Evolutionary conservation across 768 basidiomycete genomes (phyloP).

Genomic region (Tulasnella sp.): DNA sequence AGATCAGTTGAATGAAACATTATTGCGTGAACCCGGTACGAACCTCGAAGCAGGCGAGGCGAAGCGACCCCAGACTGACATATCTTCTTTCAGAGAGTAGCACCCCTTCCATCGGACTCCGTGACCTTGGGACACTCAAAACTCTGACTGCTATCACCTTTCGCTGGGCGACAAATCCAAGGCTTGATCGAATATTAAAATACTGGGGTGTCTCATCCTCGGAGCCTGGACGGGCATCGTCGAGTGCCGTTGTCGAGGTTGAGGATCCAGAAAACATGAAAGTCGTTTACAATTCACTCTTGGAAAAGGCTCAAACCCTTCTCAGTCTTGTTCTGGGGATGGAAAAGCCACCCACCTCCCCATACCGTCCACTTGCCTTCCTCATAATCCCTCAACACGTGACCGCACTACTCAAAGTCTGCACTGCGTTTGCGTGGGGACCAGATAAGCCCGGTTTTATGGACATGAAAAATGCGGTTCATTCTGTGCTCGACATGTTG

Average conservation of each 20-base stretch:
- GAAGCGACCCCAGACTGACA: neutral
- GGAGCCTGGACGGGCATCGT: slow-evolving; percentile 1
- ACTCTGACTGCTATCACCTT: slow-evolving; percentile 57
- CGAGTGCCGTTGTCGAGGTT: slow-evolving; percentile 20
- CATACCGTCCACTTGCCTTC: slow-evolving; percentile 45
- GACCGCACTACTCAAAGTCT: slow-evolving; percentile 45
- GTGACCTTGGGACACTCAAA: slow-evolving; percentile 51
- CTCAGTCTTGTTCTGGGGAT: slow-evolving; percentile 41
- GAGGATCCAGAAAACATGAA: slow-evolving; percentile 34
- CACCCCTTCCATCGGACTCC: slow-evolving; percentile 37
- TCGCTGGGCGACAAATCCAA: slow-evolving; percentile 55
- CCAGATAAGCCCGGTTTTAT: slow-evolving; percentile 43
- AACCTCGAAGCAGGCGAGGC: neutral
- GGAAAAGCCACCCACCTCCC: slow-evolving; percentile 29
- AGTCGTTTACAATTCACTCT: slow-evolving; percentile 35
- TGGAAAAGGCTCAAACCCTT: slow-evolving; percentile 32
- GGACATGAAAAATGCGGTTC: neutral
- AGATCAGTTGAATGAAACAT: neutral
- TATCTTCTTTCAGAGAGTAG: neutral
- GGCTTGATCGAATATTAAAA: slow-evolving; percentile 35
- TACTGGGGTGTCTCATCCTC: slow-evolving; percentile 29
- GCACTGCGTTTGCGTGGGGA: slow-evolving; percentile 62
- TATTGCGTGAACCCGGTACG: neutral
- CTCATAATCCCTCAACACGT: slow-evolving; percentile 47
- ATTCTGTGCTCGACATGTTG: slow-evolving; percentile 50